These are phyloP conservation scores for Candida namnaoensis DNA, from an alignment of 805 yeast species.

Conservation along the genomic window DNA sequence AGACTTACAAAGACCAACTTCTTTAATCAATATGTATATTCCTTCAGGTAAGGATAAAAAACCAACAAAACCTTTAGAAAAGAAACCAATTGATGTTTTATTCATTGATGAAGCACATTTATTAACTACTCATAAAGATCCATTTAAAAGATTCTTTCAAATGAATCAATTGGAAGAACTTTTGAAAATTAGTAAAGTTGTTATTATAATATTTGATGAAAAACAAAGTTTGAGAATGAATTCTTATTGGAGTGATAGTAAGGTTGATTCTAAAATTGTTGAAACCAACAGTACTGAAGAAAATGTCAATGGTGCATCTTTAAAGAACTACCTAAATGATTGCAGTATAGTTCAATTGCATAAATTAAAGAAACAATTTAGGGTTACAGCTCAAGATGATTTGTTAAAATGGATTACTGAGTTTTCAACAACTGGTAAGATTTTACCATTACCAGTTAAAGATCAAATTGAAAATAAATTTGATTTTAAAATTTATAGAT, in stretches of 20 bases:
- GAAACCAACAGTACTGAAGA: too few species aligned
- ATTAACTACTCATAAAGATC: constrained; percentile 33
- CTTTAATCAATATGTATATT: constrained; percentile 26
- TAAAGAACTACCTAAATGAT: constrained; percentile 8
- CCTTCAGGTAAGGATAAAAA: constrained; percentile 4
- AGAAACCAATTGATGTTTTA: constrained; percentile 24
- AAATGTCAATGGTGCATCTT: constrained; percentile 24
- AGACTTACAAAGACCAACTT: constrained; percentile 37
- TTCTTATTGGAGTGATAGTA: constrained; percentile 30
- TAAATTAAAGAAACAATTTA: constrained; percentile 28
- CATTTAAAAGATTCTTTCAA: constrained; percentile 33
- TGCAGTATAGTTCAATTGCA: constrained; percentile 4
- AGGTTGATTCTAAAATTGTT: background rate
- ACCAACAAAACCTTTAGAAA: background rate
- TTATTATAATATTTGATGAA: constrained; percentile 35
- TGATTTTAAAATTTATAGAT: constrained; percentile 30
- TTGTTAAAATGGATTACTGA: constrained; percentile 30
- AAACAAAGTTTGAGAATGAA: constrained; percentile 38
- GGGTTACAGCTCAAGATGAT: constrained; percentile 31
- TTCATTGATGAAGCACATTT: constrained; percentile 39
- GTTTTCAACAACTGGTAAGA: constrained; percentile 24
- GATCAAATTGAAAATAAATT: constrained; percentile 9
- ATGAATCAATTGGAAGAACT: constrained; percentile 34
- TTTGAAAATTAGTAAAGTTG: constrained; percentile 26
- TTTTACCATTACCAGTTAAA: constrained; percentile 24